phyloP scores from a whole-genome alignment of 2,329 filamentous ascomycete genomes.

The Ophioceras dolichostomum region DNA sequence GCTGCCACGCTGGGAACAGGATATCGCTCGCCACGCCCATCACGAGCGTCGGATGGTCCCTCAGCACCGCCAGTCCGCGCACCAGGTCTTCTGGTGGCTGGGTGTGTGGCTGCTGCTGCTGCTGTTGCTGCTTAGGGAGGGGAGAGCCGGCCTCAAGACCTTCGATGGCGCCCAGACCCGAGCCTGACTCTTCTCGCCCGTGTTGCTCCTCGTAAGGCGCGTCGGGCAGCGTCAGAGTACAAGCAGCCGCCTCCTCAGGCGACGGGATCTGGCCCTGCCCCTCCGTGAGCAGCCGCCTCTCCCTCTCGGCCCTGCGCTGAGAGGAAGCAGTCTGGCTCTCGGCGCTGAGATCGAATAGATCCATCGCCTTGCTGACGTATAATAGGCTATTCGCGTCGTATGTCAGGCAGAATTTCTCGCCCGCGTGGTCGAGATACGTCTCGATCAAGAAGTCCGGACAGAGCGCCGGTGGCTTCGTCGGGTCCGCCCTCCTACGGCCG shows the following conservation, averaged over 20 bases:
- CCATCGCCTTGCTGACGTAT: conserved; percentile 98
- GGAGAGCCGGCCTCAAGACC: too few species aligned
- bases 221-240: conserved; percentile 72
- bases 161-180: too few species aligned
- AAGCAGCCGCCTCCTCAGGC: conserved; percentile 30
- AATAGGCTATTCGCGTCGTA: conserved; percentile 93
- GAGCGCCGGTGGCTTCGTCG: conserved; percentile 76
- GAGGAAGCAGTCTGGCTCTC: conserved; percentile 54
- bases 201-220: conserved; percentile 77
- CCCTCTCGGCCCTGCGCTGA: conserved; percentile 48
- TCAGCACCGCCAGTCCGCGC: conserved; percentile 56
- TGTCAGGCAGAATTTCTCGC: conserved; percentile 94
- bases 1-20: conserved; percentile 95
- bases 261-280: conserved; percentile 7
- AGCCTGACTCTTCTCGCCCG: conserved; percentile 23
- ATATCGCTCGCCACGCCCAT: conserved; percentile 95
- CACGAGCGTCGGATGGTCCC: conserved; percentile 71
- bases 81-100: conserved; percentile 70
- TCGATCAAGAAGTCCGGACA: conserved; percentile 97
- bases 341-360: conserved; percentile 81
- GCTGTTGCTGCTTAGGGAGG: too few species aligned
- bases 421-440: conserved; percentile 94
- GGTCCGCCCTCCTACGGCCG: conserved; percentile 74
- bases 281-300: conserved; percentile 41
- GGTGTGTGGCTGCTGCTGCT: conserved; percentile 14